Evolutionary conservation across 805 yeast genomes (phyloP).

Genomic region (Barnettozyma vustinii): DNA sequence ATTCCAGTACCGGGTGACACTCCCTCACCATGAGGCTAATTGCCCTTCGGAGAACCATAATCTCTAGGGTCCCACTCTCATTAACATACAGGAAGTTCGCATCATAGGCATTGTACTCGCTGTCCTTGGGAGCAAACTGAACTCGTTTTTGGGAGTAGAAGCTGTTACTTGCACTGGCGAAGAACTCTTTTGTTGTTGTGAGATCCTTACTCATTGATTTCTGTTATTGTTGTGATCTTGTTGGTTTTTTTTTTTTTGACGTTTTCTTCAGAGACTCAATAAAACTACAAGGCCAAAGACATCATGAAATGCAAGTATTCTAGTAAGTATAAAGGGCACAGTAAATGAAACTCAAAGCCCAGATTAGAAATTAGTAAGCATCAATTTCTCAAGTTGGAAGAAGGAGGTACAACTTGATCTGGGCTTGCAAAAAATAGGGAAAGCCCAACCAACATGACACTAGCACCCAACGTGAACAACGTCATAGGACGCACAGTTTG

Average conservation of each 20-base stretch:
- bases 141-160: conserved; percentile 10
- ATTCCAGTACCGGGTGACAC: conserved; percentile 24
- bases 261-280: no score
- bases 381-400: background rate
- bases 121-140: conserved; percentile 6
- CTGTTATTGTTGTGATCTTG: background rate
- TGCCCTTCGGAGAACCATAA: conserved; percentile 30
- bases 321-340: no score
- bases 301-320: background rate
- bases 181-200: conserved; percentile 11
- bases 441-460: background rate
- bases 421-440: background rate
- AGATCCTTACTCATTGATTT: background rate
- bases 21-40: conserved; percentile 26
- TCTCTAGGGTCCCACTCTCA: conserved; percentile 22
- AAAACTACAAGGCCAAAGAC: background rate
- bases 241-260: no score
- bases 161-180: conserved; percentile 4
- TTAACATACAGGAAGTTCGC: conserved; percentile 10
- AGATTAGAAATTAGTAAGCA: background rate
- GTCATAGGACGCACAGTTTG: conserved; percentile 1
- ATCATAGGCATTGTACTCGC: conserved; percentile 5
- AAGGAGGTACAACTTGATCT: background rate
- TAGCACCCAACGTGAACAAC: background rate
- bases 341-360: background rate